Evolutionary conservation across 768 basidiomycete genomes (phyloP), one percentile per base, ranked within the genome.

Genomic region (Boletus coccyginus): DNA sequence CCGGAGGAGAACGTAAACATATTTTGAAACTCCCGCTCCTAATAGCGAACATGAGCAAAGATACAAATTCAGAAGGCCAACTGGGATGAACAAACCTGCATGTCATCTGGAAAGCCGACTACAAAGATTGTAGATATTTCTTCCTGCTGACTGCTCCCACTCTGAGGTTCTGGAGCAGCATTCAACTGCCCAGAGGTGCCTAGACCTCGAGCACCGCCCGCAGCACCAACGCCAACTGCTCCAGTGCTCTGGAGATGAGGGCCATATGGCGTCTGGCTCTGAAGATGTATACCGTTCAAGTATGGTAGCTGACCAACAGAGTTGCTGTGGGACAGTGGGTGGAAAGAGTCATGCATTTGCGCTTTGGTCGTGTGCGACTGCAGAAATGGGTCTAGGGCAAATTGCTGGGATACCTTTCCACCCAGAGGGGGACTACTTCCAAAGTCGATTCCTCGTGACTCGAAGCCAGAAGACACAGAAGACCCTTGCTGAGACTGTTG

Each of bases 21-120:
- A 70, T 98, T 98, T 72, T 96, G 93, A 73, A 98, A 99, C 75
- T 99, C 97, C 32, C 97, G 93, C 77, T 98, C 97, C 94, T 98
- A 63, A 5, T 50, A 43, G 29, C 24, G 50, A 62, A 60, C 40
- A 44, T 59, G 13, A 61, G 60, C 46, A 46, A 58, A 40, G 64
- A 66, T 11, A 40, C 8, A 35, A 59, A 50, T 60, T 27, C 32
- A 44, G 32, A 52, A 31, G 24, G 35, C 52, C 24, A 43, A 60
- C 51, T 21, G 21, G 52, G 11, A 59, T 52, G 40, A 46, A 81
- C 88, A 61, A 64, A 92, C 94, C 83, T 90, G 88, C 92, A 98
- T 98, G 66, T 99, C 97, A 55, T 99, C 97, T 5, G 97, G 97
- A 70, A 99, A 99, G 0, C 97, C 97, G 29, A 98, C 96, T 4